Evolutionary conservation across 1,139 yeast species (phyloP).

Genomic region (Kluyveromyces sp.): DNA sequence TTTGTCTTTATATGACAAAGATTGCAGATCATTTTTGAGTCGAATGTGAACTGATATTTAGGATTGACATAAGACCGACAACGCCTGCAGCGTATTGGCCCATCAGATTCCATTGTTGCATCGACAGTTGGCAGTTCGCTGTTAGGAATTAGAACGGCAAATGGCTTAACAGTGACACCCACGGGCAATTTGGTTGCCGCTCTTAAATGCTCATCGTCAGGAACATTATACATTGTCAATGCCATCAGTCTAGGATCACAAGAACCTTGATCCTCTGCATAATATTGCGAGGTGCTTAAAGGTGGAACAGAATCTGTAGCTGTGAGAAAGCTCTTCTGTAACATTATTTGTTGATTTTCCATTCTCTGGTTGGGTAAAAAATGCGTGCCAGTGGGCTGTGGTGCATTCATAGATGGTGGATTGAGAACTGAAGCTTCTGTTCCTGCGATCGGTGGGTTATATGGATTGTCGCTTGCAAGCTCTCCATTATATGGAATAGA

Average conservation of each 20-base stretch:
- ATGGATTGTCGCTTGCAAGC: not conserved
- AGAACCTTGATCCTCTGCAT: slow-evolving; percentile 72
- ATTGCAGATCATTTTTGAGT: slow-evolving; percentile 70
- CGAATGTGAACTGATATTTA: slow-evolving; percentile 59
- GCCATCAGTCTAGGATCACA: slow-evolving; percentile 77
- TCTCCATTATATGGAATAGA: not conserved
- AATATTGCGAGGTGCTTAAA: slow-evolving; percentile 63
- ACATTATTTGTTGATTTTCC: slow-evolving; percentile 43
- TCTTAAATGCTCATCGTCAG: slow-evolving; percentile 65
- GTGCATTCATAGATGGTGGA: not conserved
- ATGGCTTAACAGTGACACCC: slow-evolving; percentile 75
- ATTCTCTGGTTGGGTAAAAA: slow-evolving; percentile 53
- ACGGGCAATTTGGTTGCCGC: slow-evolving; percentile 70
- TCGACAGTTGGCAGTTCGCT: slow-evolving; percentile 64
- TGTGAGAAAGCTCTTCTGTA: slow-evolving; percentile 49
- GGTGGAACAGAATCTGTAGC: slow-evolving; percentile 78
- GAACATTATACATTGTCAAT: slow-evolving; percentile 76
- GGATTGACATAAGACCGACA: slow-evolving; percentile 91
- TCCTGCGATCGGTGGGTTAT: not conserved
- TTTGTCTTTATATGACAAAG: slow-evolving; percentile 74
- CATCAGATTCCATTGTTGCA: slow-evolving; percentile 23
- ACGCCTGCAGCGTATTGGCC: slow-evolving; percentile 85
- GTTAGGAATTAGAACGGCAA: slow-evolving; percentile 47
- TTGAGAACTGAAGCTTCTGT: not conserved
- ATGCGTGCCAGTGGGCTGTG: slow-evolving; percentile 22